Conservation (phyloP, 2,329 filamentous ascomycete species). For the Monosporascus sp. region DNA sequence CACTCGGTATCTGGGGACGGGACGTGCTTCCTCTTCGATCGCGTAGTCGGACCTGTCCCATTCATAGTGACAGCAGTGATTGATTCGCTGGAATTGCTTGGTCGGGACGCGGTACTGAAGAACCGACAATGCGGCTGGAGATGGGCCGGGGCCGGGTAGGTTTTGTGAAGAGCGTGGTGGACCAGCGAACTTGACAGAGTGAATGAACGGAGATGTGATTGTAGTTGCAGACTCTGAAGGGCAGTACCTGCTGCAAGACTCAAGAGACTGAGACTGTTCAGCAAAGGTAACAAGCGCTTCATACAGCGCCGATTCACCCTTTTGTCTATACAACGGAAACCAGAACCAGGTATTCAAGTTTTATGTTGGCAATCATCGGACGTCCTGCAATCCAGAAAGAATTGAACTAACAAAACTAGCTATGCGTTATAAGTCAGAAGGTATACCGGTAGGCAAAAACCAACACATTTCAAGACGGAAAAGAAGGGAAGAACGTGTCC, state of each 20-base stretch:
- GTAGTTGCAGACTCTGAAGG: not conserved
- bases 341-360: conserved; percentile 6
- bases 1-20: conserved; percentile 36
- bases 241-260: conserved; percentile 6
- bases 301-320: conserved; percentile 17
- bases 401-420: too few relatives aligned
- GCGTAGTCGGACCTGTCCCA: conserved; percentile 32
- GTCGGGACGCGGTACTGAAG: conserved; percentile 3
- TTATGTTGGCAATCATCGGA: not conserved
- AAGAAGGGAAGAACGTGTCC: too few relatives aligned
- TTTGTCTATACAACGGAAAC: conserved; percentile 1
- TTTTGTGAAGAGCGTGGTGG: too few relatives aligned
- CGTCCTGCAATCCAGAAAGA: too few relatives aligned
- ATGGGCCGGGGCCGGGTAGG: too few relatives aligned
- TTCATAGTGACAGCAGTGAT: conserved; percentile 33
- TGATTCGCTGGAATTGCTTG: conserved; percentile 1
- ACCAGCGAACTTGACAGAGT: not conserved
- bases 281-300: conserved; percentile 16
- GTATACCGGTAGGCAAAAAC: too few relatives aligned
- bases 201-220: not conserved
- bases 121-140: not conserved
- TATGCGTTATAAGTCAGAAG: too few relatives aligned
- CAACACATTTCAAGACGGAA: too few relatives aligned
- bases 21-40: conserved; percentile 47
- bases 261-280: conserved; percentile 2